phyloP scores from a whole-genome alignment of 345 rosid species.

The Corymbia maculata region DNA sequence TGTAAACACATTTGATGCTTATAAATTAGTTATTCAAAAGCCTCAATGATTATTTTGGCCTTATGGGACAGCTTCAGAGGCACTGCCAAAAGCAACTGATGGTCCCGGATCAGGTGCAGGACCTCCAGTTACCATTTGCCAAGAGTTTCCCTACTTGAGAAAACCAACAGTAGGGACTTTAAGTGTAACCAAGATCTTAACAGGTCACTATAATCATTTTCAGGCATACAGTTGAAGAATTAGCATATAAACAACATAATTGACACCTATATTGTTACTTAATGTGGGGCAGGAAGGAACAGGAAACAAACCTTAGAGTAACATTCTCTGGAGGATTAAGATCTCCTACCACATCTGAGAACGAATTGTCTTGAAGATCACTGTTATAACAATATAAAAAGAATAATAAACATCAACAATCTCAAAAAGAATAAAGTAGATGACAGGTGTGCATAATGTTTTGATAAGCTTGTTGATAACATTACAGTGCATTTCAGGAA shows the following conservation, averaged over 20 bases:
- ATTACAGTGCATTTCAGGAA: neutral
- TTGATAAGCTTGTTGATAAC: neutral
- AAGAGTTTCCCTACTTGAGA: neutral
- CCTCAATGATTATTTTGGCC: neutral
- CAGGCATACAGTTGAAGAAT: neutral
- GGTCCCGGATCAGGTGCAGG: neutral
- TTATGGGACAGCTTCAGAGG: neutral
- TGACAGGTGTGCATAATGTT: neutral
- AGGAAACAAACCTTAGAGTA: slow-evolving; percentile 56
- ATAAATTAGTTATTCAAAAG: neutral
- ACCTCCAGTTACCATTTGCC: neutral
- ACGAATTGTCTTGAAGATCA: slow-evolving; percentile 68
- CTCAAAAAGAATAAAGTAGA: neutral
- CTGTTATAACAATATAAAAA: slow-evolving; percentile 19
- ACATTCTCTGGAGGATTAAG: slow-evolving; percentile 62
- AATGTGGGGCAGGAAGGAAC: neutral
- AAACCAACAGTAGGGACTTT: neutral
- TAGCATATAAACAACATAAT: neutral
- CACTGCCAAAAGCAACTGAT: neutral
- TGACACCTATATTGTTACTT: neutral
- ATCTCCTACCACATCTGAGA: slow-evolving; percentile 52
- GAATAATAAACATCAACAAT: neutral
- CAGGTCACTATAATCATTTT: neutral
- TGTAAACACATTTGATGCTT: neutral
- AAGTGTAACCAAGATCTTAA: neutral